Evolutionary conservation across 2,329 filamentous ascomycete species (phyloP).

Genomic region (Xylariales sp.): DNA sequence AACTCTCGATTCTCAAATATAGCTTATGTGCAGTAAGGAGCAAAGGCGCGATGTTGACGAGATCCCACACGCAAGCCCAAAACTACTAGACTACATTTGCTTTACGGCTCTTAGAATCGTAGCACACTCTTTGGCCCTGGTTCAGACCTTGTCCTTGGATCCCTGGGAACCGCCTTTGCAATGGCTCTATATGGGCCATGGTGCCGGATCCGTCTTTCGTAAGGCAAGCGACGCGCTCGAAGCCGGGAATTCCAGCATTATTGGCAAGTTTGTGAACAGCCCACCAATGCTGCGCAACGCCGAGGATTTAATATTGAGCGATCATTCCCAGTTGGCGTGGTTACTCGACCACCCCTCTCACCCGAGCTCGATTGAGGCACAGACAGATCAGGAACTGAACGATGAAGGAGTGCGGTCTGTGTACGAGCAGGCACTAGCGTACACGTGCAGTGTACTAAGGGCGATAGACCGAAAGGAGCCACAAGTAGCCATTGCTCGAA

Average conservation of each 20-base stretch:
- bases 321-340: slow-evolving; percentile 50
- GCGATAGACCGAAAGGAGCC: slow-evolving; percentile 48
- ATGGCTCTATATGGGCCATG: slow-evolving; percentile 53
- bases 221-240: slow-evolving; percentile 44
- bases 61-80: slow-evolving; percentile 40
- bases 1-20: too few species aligned
- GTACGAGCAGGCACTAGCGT: slow-evolving; percentile 52
- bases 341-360: slow-evolving; percentile 50
- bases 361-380: slow-evolving; percentile 41
- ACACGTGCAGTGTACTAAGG: slow-evolving; percentile 50
- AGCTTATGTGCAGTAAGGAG: slow-evolving; percentile 51
- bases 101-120: slow-evolving; percentile 52
- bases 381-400: slow-evolving; percentile 48
- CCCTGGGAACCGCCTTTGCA: slow-evolving; percentile 55
- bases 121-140: slow-evolving; percentile 53
- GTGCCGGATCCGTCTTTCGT: slow-evolving; percentile 50
- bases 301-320: slow-evolving; percentile 48
- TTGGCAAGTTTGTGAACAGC: slow-evolving; percentile 46
- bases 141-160: slow-evolving; percentile 52
- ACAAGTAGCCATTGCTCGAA: slow-evolving; percentile 48
- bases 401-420: slow-evolving; percentile 45
- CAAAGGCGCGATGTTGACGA: slow-evolving; percentile 52
- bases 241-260: slow-evolving; percentile 40
- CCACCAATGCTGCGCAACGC: slow-evolving; percentile 48
- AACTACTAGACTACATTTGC: slow-evolving; percentile 52